These are phyloP conservation scores for Brettanomyces sp. DNA, from an alignment of 805 yeast genomes.

Conservation along the genomic window DNA sequence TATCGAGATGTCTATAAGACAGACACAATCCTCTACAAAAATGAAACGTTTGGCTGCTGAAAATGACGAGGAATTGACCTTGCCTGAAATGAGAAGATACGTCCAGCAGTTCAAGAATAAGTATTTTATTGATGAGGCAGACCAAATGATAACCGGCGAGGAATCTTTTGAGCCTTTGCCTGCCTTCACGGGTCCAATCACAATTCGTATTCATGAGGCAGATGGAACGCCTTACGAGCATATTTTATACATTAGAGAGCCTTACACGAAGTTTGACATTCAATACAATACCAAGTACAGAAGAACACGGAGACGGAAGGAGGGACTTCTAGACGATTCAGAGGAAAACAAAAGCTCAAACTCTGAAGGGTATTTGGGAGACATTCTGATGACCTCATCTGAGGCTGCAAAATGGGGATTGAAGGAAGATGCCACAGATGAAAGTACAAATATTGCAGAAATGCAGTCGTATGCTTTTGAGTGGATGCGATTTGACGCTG, in stretches of 20 bases:
- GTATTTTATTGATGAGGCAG: constrained; percentile 38
- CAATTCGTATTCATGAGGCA: constrained; percentile 93
- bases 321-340: constrained; percentile 32
- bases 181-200: constrained; percentile 90
- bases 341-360: constrained; percentile 20
- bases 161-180: constrained; percentile 34
- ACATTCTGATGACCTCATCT: constrained; percentile 49
- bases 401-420: constrained; percentile 66
- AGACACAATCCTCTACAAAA: constrained; percentile 59
- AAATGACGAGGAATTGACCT: constrained; percentile 2
- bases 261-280: constrained; percentile 78
- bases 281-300: constrained; percentile 93
- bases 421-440: constrained; percentile 7
- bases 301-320: constrained; percentile 59
- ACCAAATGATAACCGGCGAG: constrained; percentile 30
- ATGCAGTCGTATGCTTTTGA: constrained; percentile 75
- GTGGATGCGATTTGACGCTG: constrained; percentile 97
- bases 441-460: constrained; percentile 37
- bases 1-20: constrained; percentile 89
- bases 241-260: constrained; percentile 83
- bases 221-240: constrained; percentile 99
- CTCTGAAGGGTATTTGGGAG: constrained; percentile 54
- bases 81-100: constrained; percentile 5
- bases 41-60: constrained; percentile 12
- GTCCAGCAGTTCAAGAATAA: constrained; percentile 11